Base-by-base conservation (phyloP, 2,329 filamentous ascomycete genomes). In the Calonectria naviculata region DNA sequence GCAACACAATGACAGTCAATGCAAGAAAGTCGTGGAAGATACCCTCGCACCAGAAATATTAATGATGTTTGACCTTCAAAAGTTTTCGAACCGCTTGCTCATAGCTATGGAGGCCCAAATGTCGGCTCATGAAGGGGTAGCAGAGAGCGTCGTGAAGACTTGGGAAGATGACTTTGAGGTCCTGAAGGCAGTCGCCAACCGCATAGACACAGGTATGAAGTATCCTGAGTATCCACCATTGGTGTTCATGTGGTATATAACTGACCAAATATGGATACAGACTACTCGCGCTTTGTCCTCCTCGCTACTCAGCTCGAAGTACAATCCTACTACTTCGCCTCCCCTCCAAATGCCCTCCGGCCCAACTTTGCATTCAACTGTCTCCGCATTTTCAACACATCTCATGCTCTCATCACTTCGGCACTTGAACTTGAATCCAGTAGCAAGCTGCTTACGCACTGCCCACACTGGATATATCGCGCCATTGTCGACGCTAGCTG, bases 81-180 rank as follows among this genome's bases (percentile, higher is more conserved):
- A 85, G 38, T 90, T 89, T 60, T 83, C 84, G 29, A 87, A 89
- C 69, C 84, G 85, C 5, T 80, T 89, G 21, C 85, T 84, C 73
- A 85, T 84, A 64, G 86, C 85, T 21, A 86, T 89, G 80, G 80
- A 82, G 7, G 85, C 86, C 3, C 85, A 84, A 28, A 80, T 89
- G 12, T 84, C 88, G 38, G 85, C 85, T 41, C 82, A 83, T 36
- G 84, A 83, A 13, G 86, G 85, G 2, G 84, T 89, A 2, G 83
- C 87, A 0, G 83, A 87, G 36, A 81, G 85, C 47, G 79, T 87
- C 13, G 84, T 89, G 0, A 82, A 83, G 52, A 80, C 85, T 28
- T 85, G 89, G 75, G 88, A 89, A 75, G 85, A 88, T 47, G 88
- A 90, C 71, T 86, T 89, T 74, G 85, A 86, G 63, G 82, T 83